Conservation (phyloP, 2,329 filamentous ascomycete species). For the Hymenoscyphus fraxineus region DNA sequence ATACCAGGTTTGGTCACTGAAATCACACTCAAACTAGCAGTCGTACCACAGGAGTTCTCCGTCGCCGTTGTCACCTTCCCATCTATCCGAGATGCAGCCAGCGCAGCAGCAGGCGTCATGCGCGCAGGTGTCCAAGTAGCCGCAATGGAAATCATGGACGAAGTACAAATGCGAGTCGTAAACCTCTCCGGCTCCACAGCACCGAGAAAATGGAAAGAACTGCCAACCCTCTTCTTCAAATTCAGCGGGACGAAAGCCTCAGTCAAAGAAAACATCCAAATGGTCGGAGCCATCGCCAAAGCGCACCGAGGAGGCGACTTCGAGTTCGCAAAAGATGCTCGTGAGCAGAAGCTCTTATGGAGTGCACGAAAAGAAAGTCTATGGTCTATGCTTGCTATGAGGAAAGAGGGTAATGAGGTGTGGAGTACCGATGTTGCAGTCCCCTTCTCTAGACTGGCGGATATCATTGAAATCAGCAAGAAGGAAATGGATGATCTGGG, state of each 20-base stretch:
- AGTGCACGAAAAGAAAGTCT: conserved; percentile 76
- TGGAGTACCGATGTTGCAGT: conserved; percentile 86
- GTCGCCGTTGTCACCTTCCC: conserved; percentile 80
- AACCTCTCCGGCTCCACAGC: conserved; percentile 69
- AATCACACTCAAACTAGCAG: conserved; percentile 74
- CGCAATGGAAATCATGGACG: conserved; percentile 73
- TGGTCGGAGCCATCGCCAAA: conserved; percentile 65
- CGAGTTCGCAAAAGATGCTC: conserved; percentile 69
- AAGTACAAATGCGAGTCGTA: conserved; percentile 80
- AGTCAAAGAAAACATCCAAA: conserved; percentile 72
- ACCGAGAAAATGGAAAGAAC: conserved; percentile 67
- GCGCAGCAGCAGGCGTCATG: conserved; percentile 72
- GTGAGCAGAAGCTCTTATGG: conserved; percentile 74
- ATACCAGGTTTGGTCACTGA: conserved; percentile 63
- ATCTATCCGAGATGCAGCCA: conserved; percentile 69
- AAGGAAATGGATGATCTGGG: conserved; percentile 83
- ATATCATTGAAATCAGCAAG: conserved; percentile 79
- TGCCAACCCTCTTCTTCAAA: conserved; percentile 79
- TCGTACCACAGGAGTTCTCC: conserved; percentile 70
- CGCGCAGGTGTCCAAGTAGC: conserved; percentile 45
- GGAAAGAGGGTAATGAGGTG: conserved; percentile 63
- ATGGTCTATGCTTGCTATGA: conserved; percentile 76
- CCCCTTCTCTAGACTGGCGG: conserved; percentile 69
- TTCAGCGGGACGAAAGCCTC: conserved; percentile 75
- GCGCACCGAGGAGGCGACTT: conserved; percentile 62